Base-by-base conservation (phyloP, 306 rosid species). In the Aeschynomene evenia region DNA sequence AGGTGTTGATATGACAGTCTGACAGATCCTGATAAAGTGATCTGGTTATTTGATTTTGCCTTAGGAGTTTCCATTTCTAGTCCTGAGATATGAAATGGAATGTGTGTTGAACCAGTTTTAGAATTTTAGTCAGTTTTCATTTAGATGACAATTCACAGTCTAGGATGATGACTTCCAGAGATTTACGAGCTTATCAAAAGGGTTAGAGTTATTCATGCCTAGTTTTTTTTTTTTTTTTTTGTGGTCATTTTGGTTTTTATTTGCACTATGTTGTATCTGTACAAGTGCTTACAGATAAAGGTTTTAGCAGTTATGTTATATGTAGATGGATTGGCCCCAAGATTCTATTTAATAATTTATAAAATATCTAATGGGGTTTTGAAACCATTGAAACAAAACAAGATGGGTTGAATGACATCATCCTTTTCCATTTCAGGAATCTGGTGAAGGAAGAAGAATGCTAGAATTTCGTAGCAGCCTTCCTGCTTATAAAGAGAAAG, bases 401-500 rank as follows among this genome's bases (percentile, higher is more conserved):
- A 72, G 42, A 23, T 65, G 56, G 37, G 49, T 65, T 75, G 72
- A 61, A 46, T 69, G 66, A 66, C 66, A 52, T 70, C 46, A 49
- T 70, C 37, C 33, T 59, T 71, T 63, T 62, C 54, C 62, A 39
- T 77, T 63, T 71, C 76, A 94, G 99, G 88, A 86, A 67, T 88
- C 97, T 72, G 52, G 55, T 18, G 95, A 91, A 74, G 99, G 99
- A 71, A 87, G 78, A 49, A 83, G 68, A 79, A 83, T 94, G 68
- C 82, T 88, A 74, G 88, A 88, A 78, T 88, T 94, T 74, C 92
- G 99, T 61, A 77, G 82, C 56, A 78, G 77, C 74, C 99, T 94
- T 74, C 97, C 97, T 63, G 92, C 89, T 37, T 94, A 87, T 82
- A 85, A 84, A 73, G 88, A 85, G 85, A 89, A 84, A 92, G 96